These are phyloP conservation scores for Verticillium dahliae DNA, from an alignment of 2,329 filamentous ascomycete species.

Conservation along the genomic window DNA sequence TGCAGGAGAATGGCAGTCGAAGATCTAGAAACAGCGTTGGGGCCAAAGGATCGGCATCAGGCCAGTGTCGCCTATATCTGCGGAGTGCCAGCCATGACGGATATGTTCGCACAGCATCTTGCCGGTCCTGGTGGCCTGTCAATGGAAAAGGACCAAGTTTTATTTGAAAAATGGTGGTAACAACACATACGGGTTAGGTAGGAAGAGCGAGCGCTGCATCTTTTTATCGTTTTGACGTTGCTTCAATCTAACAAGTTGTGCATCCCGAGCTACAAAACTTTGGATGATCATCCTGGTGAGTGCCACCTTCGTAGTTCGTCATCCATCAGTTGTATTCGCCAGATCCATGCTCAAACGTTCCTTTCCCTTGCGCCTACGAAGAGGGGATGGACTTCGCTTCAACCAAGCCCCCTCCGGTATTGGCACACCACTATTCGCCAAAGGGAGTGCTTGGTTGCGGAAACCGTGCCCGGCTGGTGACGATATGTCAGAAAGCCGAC, in stretches of 20 bases:
- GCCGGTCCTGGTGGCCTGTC: conserved; percentile 19
- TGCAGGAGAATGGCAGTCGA: conserved; percentile 27
- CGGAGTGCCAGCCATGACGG: conserved; percentile 63
- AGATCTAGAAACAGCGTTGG: conserved; percentile 35
- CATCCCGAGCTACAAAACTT: too few species aligned
- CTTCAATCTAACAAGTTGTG: not conserved
- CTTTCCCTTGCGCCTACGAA: conserved; percentile 2
- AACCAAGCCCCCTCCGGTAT: conserved; percentile 13
- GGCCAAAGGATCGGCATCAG: conserved; percentile 19
- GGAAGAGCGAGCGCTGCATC: too few species aligned
- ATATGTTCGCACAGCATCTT: conserved; percentile 50
- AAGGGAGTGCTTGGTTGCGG: not conserved
- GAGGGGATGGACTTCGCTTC: conserved; percentile 13
- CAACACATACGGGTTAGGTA: not conserved
- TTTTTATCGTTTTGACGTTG: not conserved
- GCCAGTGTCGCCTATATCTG: conserved; percentile 57
- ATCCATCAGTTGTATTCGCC: not conserved
- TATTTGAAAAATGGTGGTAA: conserved; percentile 33
- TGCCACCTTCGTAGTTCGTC: not conserved
- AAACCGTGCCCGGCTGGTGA: not conserved
- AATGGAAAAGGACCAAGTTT: conserved; percentile 19
- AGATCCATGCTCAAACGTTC: not conserved
- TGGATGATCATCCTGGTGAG: too few species aligned
- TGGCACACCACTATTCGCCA: not conserved
- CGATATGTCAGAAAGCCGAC: not conserved